Evolutionary conservation across 441 rosid genomes (phyloP).

Genomic region (Populus hybrid): DNA sequence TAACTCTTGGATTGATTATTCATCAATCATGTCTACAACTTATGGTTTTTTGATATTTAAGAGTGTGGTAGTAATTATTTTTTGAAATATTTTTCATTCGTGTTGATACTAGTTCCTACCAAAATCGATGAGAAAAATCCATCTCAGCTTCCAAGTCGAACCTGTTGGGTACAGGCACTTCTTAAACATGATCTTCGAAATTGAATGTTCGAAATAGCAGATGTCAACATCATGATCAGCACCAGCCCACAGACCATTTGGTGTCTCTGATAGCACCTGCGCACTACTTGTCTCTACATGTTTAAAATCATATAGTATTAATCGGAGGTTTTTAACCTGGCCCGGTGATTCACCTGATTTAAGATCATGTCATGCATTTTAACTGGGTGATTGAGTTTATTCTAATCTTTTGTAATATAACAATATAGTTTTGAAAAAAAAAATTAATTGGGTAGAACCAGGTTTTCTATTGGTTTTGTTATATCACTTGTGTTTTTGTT

Average conservation of each 20-base stretch:
- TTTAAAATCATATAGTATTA: too few species aligned
- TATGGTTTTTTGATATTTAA: not conserved
- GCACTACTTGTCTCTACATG: not conserved
- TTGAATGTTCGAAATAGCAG: not conserved
- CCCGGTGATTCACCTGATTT: too few species aligned
- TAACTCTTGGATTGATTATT: not conserved
- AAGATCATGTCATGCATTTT: too few species aligned
- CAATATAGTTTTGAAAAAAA: too few species aligned
- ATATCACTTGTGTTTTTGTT: too few species aligned
- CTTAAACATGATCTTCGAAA: not conserved
- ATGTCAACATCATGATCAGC: not conserved
- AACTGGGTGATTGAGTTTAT: too few species aligned
- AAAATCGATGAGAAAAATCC: not conserved
- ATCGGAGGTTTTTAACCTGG: too few species aligned
- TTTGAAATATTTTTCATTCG: too few species aligned
- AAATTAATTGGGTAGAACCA: too few species aligned
- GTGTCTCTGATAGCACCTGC: not conserved
- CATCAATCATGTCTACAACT: not conserved
- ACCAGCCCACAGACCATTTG: not conserved
- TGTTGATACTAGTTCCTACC: not conserved
- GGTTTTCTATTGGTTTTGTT: too few species aligned
- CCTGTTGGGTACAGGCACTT: not conserved
- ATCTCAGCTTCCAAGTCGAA: not conserved
- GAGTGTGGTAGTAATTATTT: too few species aligned
- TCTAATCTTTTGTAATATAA: too few species aligned